Percentiles rank a stretch among this genome's conserved stretches.
Evolutionary conservation across 1,284 basidiomycete genomes (phyloP).

Genomic region (Cerrena zonata): DNA sequence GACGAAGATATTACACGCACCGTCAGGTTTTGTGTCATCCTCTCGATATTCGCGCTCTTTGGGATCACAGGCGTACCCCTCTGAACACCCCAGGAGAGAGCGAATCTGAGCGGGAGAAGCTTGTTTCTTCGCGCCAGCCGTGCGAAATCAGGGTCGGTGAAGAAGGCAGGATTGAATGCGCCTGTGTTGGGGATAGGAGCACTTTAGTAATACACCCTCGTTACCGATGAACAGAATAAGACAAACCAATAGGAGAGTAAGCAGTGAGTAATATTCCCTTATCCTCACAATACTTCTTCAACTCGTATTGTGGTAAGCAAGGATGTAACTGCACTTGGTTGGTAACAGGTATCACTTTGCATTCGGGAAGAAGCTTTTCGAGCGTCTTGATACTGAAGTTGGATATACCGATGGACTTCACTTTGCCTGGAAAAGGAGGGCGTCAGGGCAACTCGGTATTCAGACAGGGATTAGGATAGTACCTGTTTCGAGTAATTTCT

Average conservation of each 20-base stretch:
- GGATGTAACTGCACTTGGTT: slow-evolving; percentile 67
- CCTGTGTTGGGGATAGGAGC: too few species aligned
- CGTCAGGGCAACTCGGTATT: neutral
- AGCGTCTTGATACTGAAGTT: slow-evolving; percentile 61
- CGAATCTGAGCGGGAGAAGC: slow-evolving; percentile 44
- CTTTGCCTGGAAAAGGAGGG: slow-evolving; percentile 27
- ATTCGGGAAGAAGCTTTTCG: slow-evolving; percentile 33
- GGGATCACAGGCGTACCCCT: slow-evolving; percentile 40
- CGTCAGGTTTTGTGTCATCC: neutral
- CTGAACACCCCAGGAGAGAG: slow-evolving; percentile 46
- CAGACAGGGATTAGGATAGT: neutral
- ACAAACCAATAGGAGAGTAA: slow-evolving; percentile 58
- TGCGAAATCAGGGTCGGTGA: slow-evolving; percentile 28
- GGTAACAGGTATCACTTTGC: slow-evolving; percentile 45
- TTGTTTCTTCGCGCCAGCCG: slow-evolving; percentile 41
- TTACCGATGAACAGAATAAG: too few species aligned
- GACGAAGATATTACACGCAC: neutral
- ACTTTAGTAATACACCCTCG: too few species aligned
- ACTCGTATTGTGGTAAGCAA: slow-evolving; percentile 48
- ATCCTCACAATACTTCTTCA: slow-evolving; percentile 49
- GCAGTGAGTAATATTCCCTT: slow-evolving; percentile 63
- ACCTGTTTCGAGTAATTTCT: slow-evolving; percentile 44
- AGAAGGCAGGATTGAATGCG: slow-evolving; percentile 17
- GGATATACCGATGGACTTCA: slow-evolving; percentile 60
- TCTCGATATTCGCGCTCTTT: slow-evolving; percentile 39